These are phyloP conservation scores for Didymella arachidicola DNA, from an alignment of 2,329 filamentous ascomycete species.

Conservation along the genomic window DNA sequence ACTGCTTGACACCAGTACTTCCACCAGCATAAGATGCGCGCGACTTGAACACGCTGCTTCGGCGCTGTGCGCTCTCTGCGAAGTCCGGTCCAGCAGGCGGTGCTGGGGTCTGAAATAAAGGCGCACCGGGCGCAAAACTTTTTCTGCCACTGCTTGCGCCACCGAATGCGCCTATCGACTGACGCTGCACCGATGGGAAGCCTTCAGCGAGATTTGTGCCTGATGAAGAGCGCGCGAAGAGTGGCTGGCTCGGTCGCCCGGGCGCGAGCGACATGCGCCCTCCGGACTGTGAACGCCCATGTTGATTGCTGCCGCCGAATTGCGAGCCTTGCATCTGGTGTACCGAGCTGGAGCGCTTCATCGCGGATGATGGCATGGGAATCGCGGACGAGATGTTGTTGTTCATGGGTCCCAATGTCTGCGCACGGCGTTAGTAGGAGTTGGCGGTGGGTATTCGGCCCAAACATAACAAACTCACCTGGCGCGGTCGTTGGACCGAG, in stretches of 20 bases:
- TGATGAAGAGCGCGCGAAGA: conserved; percentile 85
- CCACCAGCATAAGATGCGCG: conserved; percentile 71
- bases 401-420: conserved; percentile 88
- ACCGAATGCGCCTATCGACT: conserved; percentile 75
- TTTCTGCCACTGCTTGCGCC: conserved; percentile 68
- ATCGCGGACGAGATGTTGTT: conserved; percentile 75
- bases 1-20: conserved; percentile 76
- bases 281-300: conserved; percentile 82
- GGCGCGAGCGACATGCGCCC: conserved; percentile 86
- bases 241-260: conserved; percentile 79
- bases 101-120: conserved; percentile 56
- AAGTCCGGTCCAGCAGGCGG: conserved; percentile 55
- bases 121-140: conserved; percentile 68
- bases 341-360: conserved; percentile 89
- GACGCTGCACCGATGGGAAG: conserved; percentile 82
- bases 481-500: conserved; percentile 89
- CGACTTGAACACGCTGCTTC: conserved; percentile 74
- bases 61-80: conserved; percentile 66
- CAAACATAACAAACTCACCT: conserved; percentile 65
- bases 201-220: conserved; percentile 83
- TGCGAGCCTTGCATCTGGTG: conserved; percentile 66
- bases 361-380: conserved; percentile 87
- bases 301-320: conserved; percentile 63
- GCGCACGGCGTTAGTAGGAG: conserved; percentile 31
- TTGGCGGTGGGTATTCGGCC: conserved; percentile 19